Conservation (phyloP, 805 yeast genomes). For the Lipomyces lipofer region DNA sequence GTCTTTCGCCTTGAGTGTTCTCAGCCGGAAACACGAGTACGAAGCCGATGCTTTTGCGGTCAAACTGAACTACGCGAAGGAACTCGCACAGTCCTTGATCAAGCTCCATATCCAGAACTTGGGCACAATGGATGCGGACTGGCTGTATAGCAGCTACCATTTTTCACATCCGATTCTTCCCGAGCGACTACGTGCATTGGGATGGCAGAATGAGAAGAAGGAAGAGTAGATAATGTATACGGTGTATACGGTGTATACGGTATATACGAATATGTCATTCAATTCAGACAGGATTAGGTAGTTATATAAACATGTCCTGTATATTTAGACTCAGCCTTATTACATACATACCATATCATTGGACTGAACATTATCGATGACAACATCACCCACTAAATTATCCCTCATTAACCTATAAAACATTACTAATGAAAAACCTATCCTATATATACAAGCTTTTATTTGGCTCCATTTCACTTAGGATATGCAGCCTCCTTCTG, state of each 20-base stretch:
- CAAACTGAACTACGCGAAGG: constrained; percentile 65
- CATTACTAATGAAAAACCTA: too few species aligned
- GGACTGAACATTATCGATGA: too few species aligned
- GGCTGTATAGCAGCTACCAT: constrained; percentile 84
- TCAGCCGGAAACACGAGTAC: constrained; percentile 85
- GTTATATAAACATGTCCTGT: too few species aligned
- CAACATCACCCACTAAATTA: too few species aligned
- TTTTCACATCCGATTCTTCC: constrained; percentile 90
- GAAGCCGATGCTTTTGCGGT: constrained; percentile 73
- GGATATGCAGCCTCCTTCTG: constrained; percentile 5
- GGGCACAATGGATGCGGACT: constrained; percentile 83
- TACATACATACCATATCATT: too few species aligned
- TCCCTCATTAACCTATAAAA: too few species aligned
- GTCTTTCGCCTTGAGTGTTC: constrained; percentile 63
- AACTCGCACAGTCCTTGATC: constrained; percentile 70
- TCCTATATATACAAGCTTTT: too few species aligned
- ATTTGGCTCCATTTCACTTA: too few species aligned
- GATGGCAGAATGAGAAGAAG: constrained; percentile 35
- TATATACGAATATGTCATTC: too few species aligned
- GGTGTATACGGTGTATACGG: not conserved
- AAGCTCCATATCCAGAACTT: constrained; percentile 78
- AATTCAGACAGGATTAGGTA: too few species aligned
- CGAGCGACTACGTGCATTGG: constrained; percentile 82
- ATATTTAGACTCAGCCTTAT: too few species aligned
- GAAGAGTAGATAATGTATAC: constrained; percentile 5